A percentile compares a stretch with the other conserved stretches of the same genome.
These are phyloP conservation scores for Cardamine occulta DNA, from an alignment of 345 rosid species.

Conservation along the genomic window DNA sequence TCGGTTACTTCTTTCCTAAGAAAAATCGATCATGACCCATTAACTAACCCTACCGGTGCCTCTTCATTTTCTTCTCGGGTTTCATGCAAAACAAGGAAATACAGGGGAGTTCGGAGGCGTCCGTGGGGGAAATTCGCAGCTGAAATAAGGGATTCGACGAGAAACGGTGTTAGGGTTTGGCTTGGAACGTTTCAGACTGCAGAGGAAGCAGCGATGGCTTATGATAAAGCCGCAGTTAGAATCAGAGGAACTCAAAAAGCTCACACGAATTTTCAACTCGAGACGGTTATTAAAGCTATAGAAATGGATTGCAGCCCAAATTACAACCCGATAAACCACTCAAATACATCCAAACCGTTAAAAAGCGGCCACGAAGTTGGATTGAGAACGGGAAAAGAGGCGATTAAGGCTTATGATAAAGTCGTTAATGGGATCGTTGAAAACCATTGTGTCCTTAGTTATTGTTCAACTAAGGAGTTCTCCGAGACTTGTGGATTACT, in stretches of 20 bases:
- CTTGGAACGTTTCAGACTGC: constrained; percentile 87
- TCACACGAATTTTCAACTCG: constrained; percentile 70
- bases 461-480: neutral
- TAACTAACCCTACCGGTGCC: constrained; percentile 7
- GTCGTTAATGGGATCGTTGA: constrained; percentile 19
- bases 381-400: constrained; percentile 6
- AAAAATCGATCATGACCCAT: constrained; percentile 8
- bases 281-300: constrained; percentile 54
- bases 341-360: neutral
- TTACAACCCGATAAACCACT: constrained; percentile 22
- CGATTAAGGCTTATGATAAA: neutral
- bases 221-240: constrained; percentile 50
- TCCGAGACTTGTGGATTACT: constrained; percentile 13
- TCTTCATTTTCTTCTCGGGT: constrained; percentile 24
- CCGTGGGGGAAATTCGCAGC: constrained; percentile 92
- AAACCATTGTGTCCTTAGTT: neutral
- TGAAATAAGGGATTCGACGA: constrained; percentile 76
- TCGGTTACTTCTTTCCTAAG: constrained; percentile 35
- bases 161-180: constrained; percentile 77
- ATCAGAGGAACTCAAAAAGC: constrained; percentile 72
- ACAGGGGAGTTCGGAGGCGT: constrained; percentile 79
- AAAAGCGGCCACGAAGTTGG: neutral
- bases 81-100: constrained; percentile 49
- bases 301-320: constrained; percentile 31
- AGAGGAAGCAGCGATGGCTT: constrained; percentile 69